Base-by-base conservation (phyloP, 2,329 filamentous ascomycete species). In the Bisporella sp. region DNA sequence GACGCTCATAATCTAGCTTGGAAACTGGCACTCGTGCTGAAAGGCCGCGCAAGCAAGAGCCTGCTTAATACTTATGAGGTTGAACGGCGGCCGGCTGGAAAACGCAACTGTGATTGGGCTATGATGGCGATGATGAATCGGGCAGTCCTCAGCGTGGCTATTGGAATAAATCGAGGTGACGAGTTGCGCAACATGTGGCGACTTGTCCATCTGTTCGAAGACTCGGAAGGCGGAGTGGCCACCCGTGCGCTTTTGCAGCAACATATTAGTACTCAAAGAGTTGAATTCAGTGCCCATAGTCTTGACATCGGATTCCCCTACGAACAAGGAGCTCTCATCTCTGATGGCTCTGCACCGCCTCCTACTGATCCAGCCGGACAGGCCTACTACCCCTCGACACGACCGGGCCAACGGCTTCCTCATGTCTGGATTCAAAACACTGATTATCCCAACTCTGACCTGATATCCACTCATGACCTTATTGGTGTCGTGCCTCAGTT, bases 1-100 rank as follows among this genome's bases (percentile, higher is more conserved):
- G 77, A 79, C 56, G 73, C 76, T 1, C 76, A 70, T 61, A 79
- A 80, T 55, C 66, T 79, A 1, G 76, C 74, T 11, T 80, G 75
- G 76, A 80, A 79, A 53, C 63, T 78, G 13, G 69, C 72, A 3
- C 74, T 74, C 53, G 75, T 76, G 4, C 33, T 67, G 52, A 58
- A 68, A 31, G 68, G 70, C 47, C 60, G 64, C 52, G 71, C 72
- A 0, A 57, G 58, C 1, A 62, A 62, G 1, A 54, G 58, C 2
- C 61, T 78, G 0, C 66, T 78, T 4, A 62, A 68, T 7, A 71
- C 70, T 0, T 78, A 73, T 54, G 69, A 57, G 42, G 28, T 53
- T 3, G 76, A 79, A 58, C 67, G 75, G 11, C 72, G 77, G 56
- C 75, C 75, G 0, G 74, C 76, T 0, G 76, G 75, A 28, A 56